Evolutionary conservation across 768 basidiomycete species (phyloP).

Genomic region (Galerina sulciceps): DNA sequence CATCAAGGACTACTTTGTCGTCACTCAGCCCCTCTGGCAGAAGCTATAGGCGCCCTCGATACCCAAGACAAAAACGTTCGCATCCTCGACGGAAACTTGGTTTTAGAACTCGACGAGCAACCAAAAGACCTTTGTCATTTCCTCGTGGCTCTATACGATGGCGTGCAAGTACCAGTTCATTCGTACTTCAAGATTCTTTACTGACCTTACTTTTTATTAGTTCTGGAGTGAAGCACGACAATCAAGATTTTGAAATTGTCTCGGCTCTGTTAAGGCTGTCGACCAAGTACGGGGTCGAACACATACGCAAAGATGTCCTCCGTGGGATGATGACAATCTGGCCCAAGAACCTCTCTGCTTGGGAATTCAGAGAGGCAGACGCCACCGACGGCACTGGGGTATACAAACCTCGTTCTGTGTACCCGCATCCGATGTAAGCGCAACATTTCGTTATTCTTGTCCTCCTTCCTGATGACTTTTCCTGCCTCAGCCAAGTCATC

Average conservation of each 20-base stretch:
- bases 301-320: constrained; percentile 61
- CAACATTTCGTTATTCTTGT: not conserved
- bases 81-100: constrained; percentile 60
- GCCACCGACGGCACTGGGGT: constrained; percentile 51
- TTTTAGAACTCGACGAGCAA: constrained; percentile 57
- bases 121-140: constrained; percentile 63
- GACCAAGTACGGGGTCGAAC: constrained; percentile 65
- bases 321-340: constrained; percentile 55
- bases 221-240: constrained; percentile 50
- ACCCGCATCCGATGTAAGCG: constrained; percentile 74
- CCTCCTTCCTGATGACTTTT: constrained; percentile 7
- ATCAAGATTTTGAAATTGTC: constrained; percentile 53
- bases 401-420: constrained; percentile 56
- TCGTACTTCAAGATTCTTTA: not conserved
- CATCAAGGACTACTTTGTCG: constrained; percentile 68
- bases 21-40: constrained; percentile 58
- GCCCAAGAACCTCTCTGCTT: constrained; percentile 64
- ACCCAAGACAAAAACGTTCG: constrained; percentile 15
- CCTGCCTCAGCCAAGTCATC: constrained; percentile 57
- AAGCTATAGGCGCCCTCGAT: constrained; percentile 40
- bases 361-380: constrained; percentile 71
- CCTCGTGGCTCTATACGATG: constrained; percentile 71
- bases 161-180: constrained; percentile 53
- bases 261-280: constrained; percentile 64
- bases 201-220: constrained; percentile 21